Base-by-base conservation (phyloP, 1,284 basidiomycete genomes). In the Moniliophthora roreri region DNA sequence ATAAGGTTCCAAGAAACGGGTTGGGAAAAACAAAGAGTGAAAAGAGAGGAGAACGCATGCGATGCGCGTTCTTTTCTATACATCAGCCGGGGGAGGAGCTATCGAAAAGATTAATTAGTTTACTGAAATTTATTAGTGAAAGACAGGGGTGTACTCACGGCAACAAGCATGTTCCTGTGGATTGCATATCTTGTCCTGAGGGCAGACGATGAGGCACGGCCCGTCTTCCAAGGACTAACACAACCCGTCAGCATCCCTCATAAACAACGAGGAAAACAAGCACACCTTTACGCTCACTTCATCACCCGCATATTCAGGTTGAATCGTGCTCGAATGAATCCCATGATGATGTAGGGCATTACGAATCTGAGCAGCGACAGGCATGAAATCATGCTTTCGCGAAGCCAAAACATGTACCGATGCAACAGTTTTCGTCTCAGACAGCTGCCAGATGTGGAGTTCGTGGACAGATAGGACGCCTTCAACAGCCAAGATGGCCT, bases 361-460 rank as follows among this genome's bases (percentile, higher is more conserved):
- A 55, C 95, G 80, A 59, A 99, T 95, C 50, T 90, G 81, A 44
- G 81, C 82, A 2, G 94, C 94, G 41, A 97, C 85, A 4, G 81
- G 82, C 92, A 98, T 98, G 70, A 98, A 98, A 63, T 97, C 92
- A 54, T 84, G 80, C 39, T 80, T 78, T 52, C 85, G 80, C 32
- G 86, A 86, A 20, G 95, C 88, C 58, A 93, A 82, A 44, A 99
- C 92, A 71, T 99, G 97, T 16, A 99, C 95, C 0, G 92, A 95
- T 4, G 96, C 96, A 35, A 99, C 91, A 39, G 50, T 51, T 38
- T 52, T 57, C 3, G 79, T 80, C 69, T 93, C 91, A n/a, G 87
- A 88, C 28, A 95, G 76, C 67, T 98, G 95, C 97, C 97, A 99
- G 51, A 99, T 85, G 71, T 99, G 97, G 28, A 99, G 79, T 64